phyloP scores from a whole-genome alignment of 495 filamentous ascomycete genomes.

The Jackrogersella multiformis region DNA sequence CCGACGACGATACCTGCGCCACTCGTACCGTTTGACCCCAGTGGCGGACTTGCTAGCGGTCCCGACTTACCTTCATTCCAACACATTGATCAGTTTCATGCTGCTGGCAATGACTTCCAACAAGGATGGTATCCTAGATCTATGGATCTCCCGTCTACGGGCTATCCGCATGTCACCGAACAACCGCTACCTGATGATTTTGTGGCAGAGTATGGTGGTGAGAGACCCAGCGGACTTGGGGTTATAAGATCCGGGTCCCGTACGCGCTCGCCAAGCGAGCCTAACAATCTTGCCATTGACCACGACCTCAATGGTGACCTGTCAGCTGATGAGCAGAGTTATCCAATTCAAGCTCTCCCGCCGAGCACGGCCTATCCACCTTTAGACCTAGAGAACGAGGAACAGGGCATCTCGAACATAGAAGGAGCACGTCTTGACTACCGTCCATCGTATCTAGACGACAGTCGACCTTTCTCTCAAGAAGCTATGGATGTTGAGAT shows the following conservation, averaged over 20 bases:
- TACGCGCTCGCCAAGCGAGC: conserved; percentile 30
- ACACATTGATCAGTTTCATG: neutral
- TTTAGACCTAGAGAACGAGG: conserved; percentile 29
- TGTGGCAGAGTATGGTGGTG: conserved; percentile 1
- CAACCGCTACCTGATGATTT: conserved; percentile 2
- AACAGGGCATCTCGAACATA: neutral
- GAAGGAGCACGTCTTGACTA: conserved; percentile 19
- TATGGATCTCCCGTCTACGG: conserved; percentile 11
- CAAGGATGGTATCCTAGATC: conserved; percentile 23
- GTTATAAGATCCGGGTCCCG: conserved; percentile 1
- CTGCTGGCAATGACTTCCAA: conserved; percentile 2
- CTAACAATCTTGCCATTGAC: conserved; percentile 43
- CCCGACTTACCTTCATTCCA: conserved; percentile 23
- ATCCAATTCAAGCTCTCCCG: conserved; percentile 6
- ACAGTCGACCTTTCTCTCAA: conserved; percentile 14
- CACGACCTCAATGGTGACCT: neutral
- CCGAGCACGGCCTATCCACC: conserved; percentile 30
- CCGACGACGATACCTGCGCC: neutral
- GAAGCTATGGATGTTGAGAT: conserved; percentile 19
- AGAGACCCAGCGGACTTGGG: neutral
- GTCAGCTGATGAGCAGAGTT: conserved; percentile 15
- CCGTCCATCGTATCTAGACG: conserved; percentile 29
- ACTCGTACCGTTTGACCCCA: conserved; percentile 5
- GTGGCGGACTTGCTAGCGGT: neutral
- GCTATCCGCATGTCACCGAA: conserved; percentile 13